Percentiles rank a stretch among this genome's conserved stretches.
Evolutionary conservation across 352 stramenopile species (phyloP).

Genomic region (Phytophthora meadii): DNA sequence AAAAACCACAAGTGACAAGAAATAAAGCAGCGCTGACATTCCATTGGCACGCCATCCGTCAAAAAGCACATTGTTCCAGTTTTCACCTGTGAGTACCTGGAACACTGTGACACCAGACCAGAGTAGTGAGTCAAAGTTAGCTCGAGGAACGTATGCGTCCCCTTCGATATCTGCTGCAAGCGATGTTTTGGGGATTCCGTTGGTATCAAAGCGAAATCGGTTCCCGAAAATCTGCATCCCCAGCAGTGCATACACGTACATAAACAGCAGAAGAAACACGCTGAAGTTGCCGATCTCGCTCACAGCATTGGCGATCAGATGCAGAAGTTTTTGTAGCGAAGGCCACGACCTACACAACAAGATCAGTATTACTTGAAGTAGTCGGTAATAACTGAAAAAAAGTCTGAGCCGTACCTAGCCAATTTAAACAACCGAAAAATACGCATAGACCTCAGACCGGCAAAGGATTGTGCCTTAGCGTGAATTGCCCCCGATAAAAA

Average conservation of each 20-base stretch:
- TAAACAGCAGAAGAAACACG: slow-evolving; percentile 92
- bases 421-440: slow-evolving; percentile 94
- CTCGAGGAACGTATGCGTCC: slow-evolving; percentile 48
- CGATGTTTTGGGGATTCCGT: too few relatives aligned
- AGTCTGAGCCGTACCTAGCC: slow-evolving; percentile 43
- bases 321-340: slow-evolving; percentile 90
- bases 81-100: slow-evolving; percentile 92
- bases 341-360: slow-evolving; percentile 71
- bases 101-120: slow-evolving; percentile 81
- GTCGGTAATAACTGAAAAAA: neutral
- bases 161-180: slow-evolving; percentile 38
- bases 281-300: slow-evolving; percentile 93
- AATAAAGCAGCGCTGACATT: slow-evolving; percentile 74
- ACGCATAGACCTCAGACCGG: slow-evolving; percentile 83
- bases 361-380: neutral
- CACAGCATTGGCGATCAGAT: slow-evolving; percentile 89
- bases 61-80: slow-evolving; percentile 93
- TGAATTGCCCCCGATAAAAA: slow-evolving; percentile 32
- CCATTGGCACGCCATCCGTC: slow-evolving; percentile 77
- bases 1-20: slow-evolving; percentile 86
- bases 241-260: slow-evolving; percentile 94
- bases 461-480: slow-evolving; percentile 50
- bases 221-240: slow-evolving; percentile 95
- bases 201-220: slow-evolving; percentile 85
- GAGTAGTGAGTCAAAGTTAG: slow-evolving; percentile 75